These are phyloP conservation scores for Croton setiger DNA, from an alignment of 441 rosid species.

Conservation along the genomic window DNA sequence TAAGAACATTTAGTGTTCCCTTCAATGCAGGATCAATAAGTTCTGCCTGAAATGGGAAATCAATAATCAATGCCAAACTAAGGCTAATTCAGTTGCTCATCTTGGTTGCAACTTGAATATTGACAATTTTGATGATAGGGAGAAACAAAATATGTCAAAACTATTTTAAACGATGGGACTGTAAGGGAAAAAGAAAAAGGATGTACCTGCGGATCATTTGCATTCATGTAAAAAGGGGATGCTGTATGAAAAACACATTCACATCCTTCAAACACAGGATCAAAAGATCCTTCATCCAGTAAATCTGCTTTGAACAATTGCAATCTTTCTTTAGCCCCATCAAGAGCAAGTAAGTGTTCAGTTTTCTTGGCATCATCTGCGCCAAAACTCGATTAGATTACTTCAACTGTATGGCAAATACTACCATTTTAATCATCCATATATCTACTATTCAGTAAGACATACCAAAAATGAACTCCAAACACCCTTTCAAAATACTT, in stretches of 20 bases:
- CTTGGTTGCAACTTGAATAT: not conserved
- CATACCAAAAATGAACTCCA: not conserved
- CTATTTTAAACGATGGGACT: not conserved
- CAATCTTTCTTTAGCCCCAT: conserved; percentile 49
- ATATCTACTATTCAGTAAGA: not conserved
- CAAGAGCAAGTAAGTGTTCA: conserved; percentile 35
- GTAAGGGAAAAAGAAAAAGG: too few relatives aligned
- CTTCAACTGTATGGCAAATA: conserved; percentile 20
- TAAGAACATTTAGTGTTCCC: conserved; percentile 62
- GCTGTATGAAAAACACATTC: conserved; percentile 76
- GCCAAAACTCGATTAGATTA: conserved; percentile 17
- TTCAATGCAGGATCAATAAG: conserved; percentile 62
- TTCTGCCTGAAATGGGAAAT: conserved; percentile 25
- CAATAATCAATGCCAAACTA: too few relatives aligned
- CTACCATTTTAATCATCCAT: not conserved
- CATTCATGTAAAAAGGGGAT: conserved; percentile 49
- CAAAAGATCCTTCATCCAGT: conserved; percentile 47
- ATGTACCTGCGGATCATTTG: conserved; percentile 43
- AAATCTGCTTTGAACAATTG: conserved; percentile 34
- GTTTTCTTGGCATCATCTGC: conserved; percentile 41
- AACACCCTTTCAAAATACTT: not conserved
- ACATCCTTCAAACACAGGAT: conserved; percentile 50
- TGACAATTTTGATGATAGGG: not conserved
- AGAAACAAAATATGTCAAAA: too few relatives aligned
- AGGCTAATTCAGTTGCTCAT: too few relatives aligned